Base-by-base conservation (phyloP, 2,329 filamentous ascomycete genomes). In the Apiospora marii region DNA sequence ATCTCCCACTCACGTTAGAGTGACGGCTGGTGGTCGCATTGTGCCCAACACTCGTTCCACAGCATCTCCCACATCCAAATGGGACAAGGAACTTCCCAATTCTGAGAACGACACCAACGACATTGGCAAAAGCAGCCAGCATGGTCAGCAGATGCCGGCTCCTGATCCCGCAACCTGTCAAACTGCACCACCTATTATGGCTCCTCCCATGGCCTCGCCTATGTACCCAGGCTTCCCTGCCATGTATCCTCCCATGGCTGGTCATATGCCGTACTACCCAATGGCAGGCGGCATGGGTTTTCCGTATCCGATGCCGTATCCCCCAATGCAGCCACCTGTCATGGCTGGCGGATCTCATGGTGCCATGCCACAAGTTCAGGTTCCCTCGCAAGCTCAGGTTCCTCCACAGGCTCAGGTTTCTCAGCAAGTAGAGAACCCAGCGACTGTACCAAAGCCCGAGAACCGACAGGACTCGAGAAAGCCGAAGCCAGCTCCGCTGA, bases 21-120 rank as follows among this genome's bases (percentile, higher is more conserved):
- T 92, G 69, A 92, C 91, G 27, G 91, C 91, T 73, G 90, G 91
- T 72, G 91, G 91, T 58, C 86, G 90, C 49, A 92, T 92, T 76
- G 91, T 92, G 1, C 90, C 90, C 68, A 92, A 92, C 77, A 91
- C 86, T 46, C 86, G 90, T 61, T 85, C 83, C 16, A 83, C 86
- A 2, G 82, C 83, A 6, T 90, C 89, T 12, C 88, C 88, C 3
- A 86, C 86, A 4, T 78, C 84, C 7, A 90, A 90, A 79, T 85
- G 84, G 80, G 76, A 81, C 71, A 87, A 83, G 72, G 87, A 88
- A 43, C 84, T 76, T 64, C 70, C 74, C 14, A 71, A 73, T 1
- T 69, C 72, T 43, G 80, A 82, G 19, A 72, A 27, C n/a, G 76
- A 76, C 30, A n/a, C 49, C 69, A 44, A 34, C 24, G 69, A 71